Base-by-base conservation (phyloP, 1,284 basidiomycete genomes). In the Fistulinella staudtii region DNA sequence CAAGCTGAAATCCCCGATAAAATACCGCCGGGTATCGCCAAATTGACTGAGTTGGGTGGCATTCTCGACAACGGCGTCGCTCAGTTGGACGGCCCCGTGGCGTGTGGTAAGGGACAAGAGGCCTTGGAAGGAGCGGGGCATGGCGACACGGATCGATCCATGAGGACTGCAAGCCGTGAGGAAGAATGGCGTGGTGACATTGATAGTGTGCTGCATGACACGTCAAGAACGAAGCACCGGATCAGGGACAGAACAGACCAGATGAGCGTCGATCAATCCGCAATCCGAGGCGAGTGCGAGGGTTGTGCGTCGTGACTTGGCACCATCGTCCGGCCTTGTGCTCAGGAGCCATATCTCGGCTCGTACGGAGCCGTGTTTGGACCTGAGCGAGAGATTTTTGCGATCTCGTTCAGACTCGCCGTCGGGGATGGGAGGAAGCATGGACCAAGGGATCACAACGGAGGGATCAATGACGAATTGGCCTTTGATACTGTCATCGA, bases 391-490 rank as follows among this genome's bases (percentile, higher is more conserved):
- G 5, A 73, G 48, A 46, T 72, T 64, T 28, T 63, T 63, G 13
- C 71, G 57, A 18, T 61, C 54, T 3, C 47, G 55, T 45, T 65
- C 69, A 3, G 58, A 57, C 44, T 69, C 57, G 22, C 51, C 60
- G 0, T 57, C 50, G 4, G 36, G 20, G 2, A 70, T 43, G 3
- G 64, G 60, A 13, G 65, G 60, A 5, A 69, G 54, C 18, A 68
- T 40, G 33, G 60, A 55, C 1, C 51, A 13, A 0, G 70, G 70
- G 17, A 73, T 60, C 18, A 47, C 48, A n/a, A 74, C 51, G 22
- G 60, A 60, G 0, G 70, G 68, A 42, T 72, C 68, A 37, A 73
- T 55, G 22, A 64, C 55, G 36, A 70, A 61, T 21, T 35, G 34
- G 10, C 34, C 34, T 23, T 35, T 23, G 36, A 71, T 53, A n/a